Base-by-base conservation (phyloP, 208 protist species). In the Acanthamoeba quina region DNA sequence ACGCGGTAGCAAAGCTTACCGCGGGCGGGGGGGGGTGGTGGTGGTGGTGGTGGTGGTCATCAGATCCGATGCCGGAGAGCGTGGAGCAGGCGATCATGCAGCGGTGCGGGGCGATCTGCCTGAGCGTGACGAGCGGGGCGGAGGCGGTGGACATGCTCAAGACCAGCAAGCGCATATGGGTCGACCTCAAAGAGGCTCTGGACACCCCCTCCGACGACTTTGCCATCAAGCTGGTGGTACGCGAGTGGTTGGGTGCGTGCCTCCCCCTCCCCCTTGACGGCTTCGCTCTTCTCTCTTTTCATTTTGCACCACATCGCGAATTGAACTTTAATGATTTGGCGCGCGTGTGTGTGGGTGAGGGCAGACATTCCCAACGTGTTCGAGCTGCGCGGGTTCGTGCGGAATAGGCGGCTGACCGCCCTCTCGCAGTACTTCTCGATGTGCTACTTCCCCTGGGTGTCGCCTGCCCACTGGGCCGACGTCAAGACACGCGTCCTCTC, bases 371-470 rank as follows among this genome's bases (percentile, higher is more conserved):
- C 80, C 56, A 89, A 68, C 37, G 56, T 37, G 31, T 68, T 68
- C 80, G 80, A 89, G 11, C 56, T 89, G 54, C 24, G 80, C n/a
- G 80, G 80, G 29, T 89, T 89, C 80, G 80, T 89, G 54, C 56
- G 56, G 26, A 66, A 89, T 21, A 11, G 56, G n/a, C 37, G 80
- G 29, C 24, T 89, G 54, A 64, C 54, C 10, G 80, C 80, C 52
- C n/a, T 89, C 15, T 49, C 80, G 47, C 80, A 89, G 56, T 89
- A 89, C 80, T 89, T 89, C 29, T 58, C 47, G n/a, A 60, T 64
- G 80, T 89, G 80, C 56, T 89, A 64, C 56, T 89, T 89, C 41
- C 80, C 80, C 72, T 82, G 72, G 72, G 44, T 82, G 19, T 82
- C 72, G 34, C 26, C 17, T 41, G 26, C 31, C 41, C 19, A 82